Evolutionary conservation across 495 filamentous ascomycete species (phyloP).

Genomic region (Trichoderma gamsii): DNA sequence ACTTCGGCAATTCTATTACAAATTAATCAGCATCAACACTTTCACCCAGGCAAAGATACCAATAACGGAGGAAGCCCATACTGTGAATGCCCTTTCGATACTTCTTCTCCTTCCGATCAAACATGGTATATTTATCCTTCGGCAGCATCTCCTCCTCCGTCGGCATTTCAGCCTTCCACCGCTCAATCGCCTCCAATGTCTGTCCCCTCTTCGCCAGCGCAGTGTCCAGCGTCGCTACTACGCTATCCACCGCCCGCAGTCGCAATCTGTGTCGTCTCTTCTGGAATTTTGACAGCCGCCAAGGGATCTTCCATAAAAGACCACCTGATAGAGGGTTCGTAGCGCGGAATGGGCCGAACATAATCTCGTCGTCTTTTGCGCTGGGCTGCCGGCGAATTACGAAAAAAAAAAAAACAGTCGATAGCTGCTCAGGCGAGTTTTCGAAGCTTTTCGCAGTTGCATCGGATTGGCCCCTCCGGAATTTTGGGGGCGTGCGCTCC

Average conservation of each 20-base stretch:
- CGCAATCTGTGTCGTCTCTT: constrained; percentile 86
- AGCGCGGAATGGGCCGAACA: constrained; percentile 71
- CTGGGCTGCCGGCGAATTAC: neutral
- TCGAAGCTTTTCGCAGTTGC: neutral
- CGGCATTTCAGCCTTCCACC: constrained; percentile 94
- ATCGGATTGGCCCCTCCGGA: constrained; percentile 13
- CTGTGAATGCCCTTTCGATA: constrained; percentile 97
- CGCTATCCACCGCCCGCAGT: constrained; percentile 74
- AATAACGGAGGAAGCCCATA: constrained; percentile 39
- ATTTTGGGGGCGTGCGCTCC: neutral
- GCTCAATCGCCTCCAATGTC: constrained; percentile 64
- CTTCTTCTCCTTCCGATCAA: constrained; percentile 89
- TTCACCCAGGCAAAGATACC: neutral
- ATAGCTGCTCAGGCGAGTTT: neutral
- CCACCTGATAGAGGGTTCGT: constrained; percentile 54
- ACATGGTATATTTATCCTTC: constrained; percentile 95
- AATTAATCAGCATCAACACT: constrained; percentile 21
- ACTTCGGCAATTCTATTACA: constrained; percentile 76
- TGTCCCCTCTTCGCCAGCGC: constrained; percentile 67
- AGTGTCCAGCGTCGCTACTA: constrained; percentile 68
- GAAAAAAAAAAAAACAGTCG: too few species aligned
- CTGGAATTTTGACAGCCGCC: constrained; percentile 84
- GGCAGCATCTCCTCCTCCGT: constrained; percentile 93
- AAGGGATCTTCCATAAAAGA: constrained; percentile 83
- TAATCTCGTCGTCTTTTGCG: constrained; percentile 24